phyloP scores from a whole-genome alignment of 2,329 filamentous ascomycete genomes.

The Rhexocercosporidium sp. region DNA sequence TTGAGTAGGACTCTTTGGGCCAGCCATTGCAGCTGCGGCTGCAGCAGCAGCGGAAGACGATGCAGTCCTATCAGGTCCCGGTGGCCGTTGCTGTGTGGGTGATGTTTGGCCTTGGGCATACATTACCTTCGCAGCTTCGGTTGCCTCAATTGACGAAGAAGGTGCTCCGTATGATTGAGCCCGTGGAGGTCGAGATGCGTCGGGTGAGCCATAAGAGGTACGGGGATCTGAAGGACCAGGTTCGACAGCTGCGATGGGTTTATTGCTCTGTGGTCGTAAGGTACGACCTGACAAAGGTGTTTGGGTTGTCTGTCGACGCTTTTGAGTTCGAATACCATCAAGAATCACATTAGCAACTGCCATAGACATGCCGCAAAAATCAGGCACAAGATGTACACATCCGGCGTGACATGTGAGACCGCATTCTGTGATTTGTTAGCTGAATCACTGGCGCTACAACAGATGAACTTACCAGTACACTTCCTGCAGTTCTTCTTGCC shows the following conservation, averaged over 20 bases:
- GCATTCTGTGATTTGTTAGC: conserved; percentile 69
- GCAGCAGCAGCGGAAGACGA: conserved; percentile 61
- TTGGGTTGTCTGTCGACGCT: conserved; percentile 59
- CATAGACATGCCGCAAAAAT: conserved; percentile 99
- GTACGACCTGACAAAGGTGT: conserved; percentile 37
- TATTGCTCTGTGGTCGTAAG: conserved; percentile 35
- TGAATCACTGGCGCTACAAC: neutral
- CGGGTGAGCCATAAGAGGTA: conserved; percentile 38
- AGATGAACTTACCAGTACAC: conserved; percentile 71
- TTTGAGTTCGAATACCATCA: conserved; percentile 81
- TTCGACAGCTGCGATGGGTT: conserved; percentile 30
- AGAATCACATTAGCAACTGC: conserved; percentile 93
- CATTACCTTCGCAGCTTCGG: conserved; percentile 68
- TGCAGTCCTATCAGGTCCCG: conserved; percentile 56
- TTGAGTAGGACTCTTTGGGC: conserved; percentile 37
- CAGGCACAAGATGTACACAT: conserved; percentile 93
- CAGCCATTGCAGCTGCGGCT: conserved; percentile 64
- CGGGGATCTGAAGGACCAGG: conserved; percentile 31
- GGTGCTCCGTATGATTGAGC: conserved; percentile 45
- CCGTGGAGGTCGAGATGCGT: conserved; percentile 38
- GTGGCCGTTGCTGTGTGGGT: conserved; percentile 49
- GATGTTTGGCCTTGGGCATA: conserved; percentile 58
- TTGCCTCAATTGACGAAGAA: conserved; percentile 55
- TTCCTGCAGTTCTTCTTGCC: conserved; percentile 94
- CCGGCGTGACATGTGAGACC: conserved; percentile 86